Base-by-base conservation (phyloP, 495 filamentous ascomycete species). In the Terfezia boudieri region DNA sequence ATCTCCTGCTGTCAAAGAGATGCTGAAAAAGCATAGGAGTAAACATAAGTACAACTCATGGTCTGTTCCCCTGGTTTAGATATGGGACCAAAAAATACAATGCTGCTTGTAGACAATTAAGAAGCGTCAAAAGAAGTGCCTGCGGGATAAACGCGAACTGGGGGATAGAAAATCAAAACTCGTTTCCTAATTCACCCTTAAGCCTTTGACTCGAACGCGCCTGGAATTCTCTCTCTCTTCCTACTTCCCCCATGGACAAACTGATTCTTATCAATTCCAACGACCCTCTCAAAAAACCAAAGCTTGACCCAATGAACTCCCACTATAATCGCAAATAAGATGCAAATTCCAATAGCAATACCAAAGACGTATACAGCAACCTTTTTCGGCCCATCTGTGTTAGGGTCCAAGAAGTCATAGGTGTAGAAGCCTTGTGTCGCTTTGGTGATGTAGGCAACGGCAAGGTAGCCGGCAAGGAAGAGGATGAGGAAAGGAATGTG, bases 391-490 rank as follows among this genome's bases (percentile, higher is more conserved):
- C 68, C 67, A 48, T 72, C 62, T 46, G 37, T 64, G 5, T n/a
- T 56, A 0, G 75, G 73, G 64, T 92, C 71, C 0, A 90, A 70
- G 70, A 92, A 92, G 50, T 58, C 57, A 65, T 92, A 92, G 0
- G 81, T 71, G 63, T 84, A 93, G 60, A 81, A 87, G 1, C 75
- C 76, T 61, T 83, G 68, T 0, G 77, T 79, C 0, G 76, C 74
- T 53, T 74, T 63, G 11, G 81, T 87, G 36, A 93, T 58, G 63
- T 87, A 89, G 0, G 83, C 83, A 9, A 93, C 69, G 20, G 69
- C 74, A 6, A 86, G 73, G 61, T 93, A 93, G 4, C 80, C 64
- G 0, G 76, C 75, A 35, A 89, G 72, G 0, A 89, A 57, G 14
- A 83, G 20, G 50, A 84, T 58, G 2, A 82, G 68, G 58, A 71